phyloP scores from a whole-genome alignment of 176 grass and related monocot species.

The Alopecurus myosuroides region DNA sequence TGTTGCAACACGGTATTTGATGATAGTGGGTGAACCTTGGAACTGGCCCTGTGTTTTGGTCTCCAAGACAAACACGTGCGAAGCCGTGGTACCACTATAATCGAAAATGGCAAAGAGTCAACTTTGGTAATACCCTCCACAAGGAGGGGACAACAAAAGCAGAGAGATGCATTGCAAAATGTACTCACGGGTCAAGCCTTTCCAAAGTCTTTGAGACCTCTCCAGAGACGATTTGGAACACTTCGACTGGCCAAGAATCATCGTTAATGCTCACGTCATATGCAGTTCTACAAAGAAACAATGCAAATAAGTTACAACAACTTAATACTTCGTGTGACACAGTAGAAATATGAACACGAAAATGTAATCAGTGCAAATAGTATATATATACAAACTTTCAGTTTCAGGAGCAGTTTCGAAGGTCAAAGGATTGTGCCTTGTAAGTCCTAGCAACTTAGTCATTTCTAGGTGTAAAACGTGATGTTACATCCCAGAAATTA shows the following conservation, averaged over 20 bases:
- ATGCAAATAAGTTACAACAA: not conserved
- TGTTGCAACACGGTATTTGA: slow-evolving; percentile 78
- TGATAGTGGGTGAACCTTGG: slow-evolving; percentile 68
- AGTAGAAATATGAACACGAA: not conserved
- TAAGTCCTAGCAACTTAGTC: not conserved
- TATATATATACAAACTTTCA: not conserved
- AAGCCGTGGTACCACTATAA: slow-evolving; percentile 65
- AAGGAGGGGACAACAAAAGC: not conserved
- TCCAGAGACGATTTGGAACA: slow-evolving; percentile 71
- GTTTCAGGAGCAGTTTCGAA: not conserved
- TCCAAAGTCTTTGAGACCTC: slow-evolving; percentile 73
- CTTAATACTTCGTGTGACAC: not conserved
- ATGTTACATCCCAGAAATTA: not conserved
- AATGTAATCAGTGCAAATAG: not conserved
- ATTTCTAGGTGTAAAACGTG: not conserved
- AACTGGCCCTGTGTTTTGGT: slow-evolving; percentile 68
- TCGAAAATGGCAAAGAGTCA: not conserved
- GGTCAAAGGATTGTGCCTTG: not conserved
- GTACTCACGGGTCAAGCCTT: slow-evolving; percentile 81
- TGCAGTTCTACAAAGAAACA: slow-evolving; percentile 58
- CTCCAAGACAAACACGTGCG: slow-evolving; percentile 78
- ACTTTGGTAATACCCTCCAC: not conserved
- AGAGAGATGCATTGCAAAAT: not conserved
- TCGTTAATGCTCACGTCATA: slow-evolving; percentile 87
- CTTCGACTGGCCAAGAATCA: slow-evolving; percentile 74